Evolutionary conservation across 345 rosid species (phyloP), one percentile per base, ranked within the genome.

Genomic region (Citrus medica): DNA sequence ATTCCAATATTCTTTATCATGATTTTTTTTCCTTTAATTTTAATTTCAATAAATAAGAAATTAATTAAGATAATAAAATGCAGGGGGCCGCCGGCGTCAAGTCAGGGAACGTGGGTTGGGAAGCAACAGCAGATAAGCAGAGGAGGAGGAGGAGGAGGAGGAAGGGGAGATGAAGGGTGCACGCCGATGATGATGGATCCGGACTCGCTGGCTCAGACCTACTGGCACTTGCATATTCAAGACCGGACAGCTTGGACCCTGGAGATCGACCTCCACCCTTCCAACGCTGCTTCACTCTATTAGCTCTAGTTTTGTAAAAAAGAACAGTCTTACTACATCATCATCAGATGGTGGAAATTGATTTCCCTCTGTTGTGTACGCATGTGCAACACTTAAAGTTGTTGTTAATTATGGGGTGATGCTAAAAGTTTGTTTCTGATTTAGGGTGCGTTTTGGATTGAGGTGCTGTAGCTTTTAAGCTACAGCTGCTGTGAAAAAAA

Each of bases 191-290:
- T 73, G 77, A 87, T 91, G 98, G 95, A 95, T 86, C 98, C 99
- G 0, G 95, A 93, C 82, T 87, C 88, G 58, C 78, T 93, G 82
- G 98, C 99, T 84, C 92, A 87, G 79, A 93, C 98, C 73, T 95
- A 93, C 92, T 95, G 99, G 99, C 89, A 88, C 59, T 82, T 95
- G 69, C 99, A 95, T 74, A 90, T 87, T 53, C 99, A 95, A 82
- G 92, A 94, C 83, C 92, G 91, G 10, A 80, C 88, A 42, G 93
- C 94, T 32, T 95, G 99, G 99, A 92, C 99, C 65, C 97, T 92
- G 64, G 99, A 95, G 87, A 87, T 95, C 30, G 99, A 93, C 77
- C 88, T 95, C 71, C 94, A 93, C 37, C 91, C 94, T 6, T 85
- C 94, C 56, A 70, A 75, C 67, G 78, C 89, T 80, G 73, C 78